phyloP scores from a whole-genome alignment of 768 basidiomycete species.

The Tricholomella constricta region DNA sequence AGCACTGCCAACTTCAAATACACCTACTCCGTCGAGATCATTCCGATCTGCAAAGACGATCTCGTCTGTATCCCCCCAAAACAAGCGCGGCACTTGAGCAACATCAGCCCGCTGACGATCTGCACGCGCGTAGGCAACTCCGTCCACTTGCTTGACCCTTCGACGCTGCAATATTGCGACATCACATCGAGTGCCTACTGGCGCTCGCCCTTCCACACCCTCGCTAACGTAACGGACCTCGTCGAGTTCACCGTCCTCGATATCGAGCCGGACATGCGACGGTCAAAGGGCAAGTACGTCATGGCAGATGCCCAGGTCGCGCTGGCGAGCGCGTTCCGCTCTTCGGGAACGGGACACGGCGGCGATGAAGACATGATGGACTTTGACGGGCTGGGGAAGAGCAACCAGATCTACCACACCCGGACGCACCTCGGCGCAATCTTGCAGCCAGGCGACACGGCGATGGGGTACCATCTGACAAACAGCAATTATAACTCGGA shows the following conservation, averaged over 20 bases:
- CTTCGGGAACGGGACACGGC: constrained; percentile 34
- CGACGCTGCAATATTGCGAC: constrained; percentile 83
- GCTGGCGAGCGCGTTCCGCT: constrained; percentile 76
- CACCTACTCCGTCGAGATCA: constrained; percentile 96
- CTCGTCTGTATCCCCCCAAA: constrained; percentile 87
- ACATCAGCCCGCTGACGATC: constrained; percentile 85
- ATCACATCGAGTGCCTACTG: constrained; percentile 81
- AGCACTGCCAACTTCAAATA: constrained; percentile 96
- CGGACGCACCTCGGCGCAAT: constrained; percentile 92
- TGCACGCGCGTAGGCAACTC: constrained; percentile 93
- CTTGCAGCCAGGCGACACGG: constrained; percentile 94
- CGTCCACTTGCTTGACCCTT: constrained; percentile 87
- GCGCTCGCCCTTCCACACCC: constrained; percentile 86
- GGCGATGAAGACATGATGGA: constrained; percentile 58
- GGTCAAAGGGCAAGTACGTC: constrained; percentile 73
- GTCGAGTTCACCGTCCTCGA: constrained; percentile 96
- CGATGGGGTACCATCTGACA: constrained; percentile 86
- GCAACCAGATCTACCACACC: constrained; percentile 89
- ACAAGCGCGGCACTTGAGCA: constrained; percentile 79
- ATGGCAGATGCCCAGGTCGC: constrained; percentile 87
- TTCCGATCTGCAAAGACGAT: constrained; percentile 97
- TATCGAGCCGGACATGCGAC: constrained; percentile 74
- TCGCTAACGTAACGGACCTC: constrained; percentile 82
- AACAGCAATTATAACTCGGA: constrained; percentile 93
- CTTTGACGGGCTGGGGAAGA: constrained; percentile 55